These are phyloP conservation scores for Diplodia mutila DNA, from an alignment of 2,329 filamentous ascomycete species.

Conservation along the genomic window DNA sequence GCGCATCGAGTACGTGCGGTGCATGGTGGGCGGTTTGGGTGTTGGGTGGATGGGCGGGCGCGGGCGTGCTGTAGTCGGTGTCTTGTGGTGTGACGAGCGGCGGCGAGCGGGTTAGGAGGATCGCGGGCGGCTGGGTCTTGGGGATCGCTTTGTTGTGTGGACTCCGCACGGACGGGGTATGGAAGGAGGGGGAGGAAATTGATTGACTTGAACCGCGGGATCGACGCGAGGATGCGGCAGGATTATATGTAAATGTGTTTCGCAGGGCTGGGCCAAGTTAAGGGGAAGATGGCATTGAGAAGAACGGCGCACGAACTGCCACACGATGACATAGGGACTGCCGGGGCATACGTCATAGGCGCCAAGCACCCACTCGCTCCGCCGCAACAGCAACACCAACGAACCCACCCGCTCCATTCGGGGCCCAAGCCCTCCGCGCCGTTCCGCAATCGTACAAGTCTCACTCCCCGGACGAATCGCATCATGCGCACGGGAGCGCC, in stretches of 20 bases:
- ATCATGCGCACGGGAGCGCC: slow-evolving; percentile 6
- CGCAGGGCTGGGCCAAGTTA: slow-evolving; percentile 3
- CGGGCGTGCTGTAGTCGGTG: background rate
- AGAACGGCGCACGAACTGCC: background rate
- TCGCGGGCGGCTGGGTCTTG: background rate
- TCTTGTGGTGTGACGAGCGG: slow-evolving; percentile 5
- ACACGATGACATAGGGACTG: background rate
- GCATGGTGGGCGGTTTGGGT: slow-evolving; percentile 62
- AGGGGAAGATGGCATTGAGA: slow-evolving; percentile 3
- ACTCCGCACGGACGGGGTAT: slow-evolving; percentile 15
- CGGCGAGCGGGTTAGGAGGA: background rate
- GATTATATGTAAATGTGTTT: slow-evolving; percentile 20
- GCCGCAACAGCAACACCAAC: background rate
- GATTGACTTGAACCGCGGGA: slow-evolving; percentile 15
- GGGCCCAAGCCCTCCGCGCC: background rate
- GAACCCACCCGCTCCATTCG: background rate
- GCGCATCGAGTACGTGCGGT: slow-evolving; percentile 99
- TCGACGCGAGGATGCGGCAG: slow-evolving; percentile 12
- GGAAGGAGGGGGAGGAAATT: slow-evolving; percentile 1
- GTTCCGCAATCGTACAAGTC: slow-evolving; percentile 6
- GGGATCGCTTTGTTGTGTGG: background rate
- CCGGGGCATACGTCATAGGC: background rate
- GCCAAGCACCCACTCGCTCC: background rate
- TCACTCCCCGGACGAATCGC: slow-evolving; percentile 1
- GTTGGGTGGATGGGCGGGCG: background rate